phyloP scores from a whole-genome alignment of 805 yeast genomes.

The Aciculoconidium aculeatum region DNA sequence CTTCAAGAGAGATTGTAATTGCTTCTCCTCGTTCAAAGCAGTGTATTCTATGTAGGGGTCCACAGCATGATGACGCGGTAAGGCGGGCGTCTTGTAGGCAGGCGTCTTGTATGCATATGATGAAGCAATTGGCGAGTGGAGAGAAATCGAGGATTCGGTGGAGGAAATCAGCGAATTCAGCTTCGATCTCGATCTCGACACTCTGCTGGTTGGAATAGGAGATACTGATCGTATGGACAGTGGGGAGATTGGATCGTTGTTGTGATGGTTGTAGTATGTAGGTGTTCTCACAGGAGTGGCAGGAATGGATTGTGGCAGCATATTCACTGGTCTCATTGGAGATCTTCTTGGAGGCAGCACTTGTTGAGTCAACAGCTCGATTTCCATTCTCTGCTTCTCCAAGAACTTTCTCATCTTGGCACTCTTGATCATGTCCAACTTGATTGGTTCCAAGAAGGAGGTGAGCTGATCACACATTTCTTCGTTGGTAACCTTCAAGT shows the following conservation, averaged over 20 bases:
- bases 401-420: slow-evolving; percentile 29
- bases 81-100: slow-evolving; percentile 3
- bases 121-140: slow-evolving; percentile 7
- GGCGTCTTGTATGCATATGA: slow-evolving; percentile 5
- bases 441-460: slow-evolving; percentile 49
- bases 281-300: too few species aligned
- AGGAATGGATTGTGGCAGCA: too few species aligned
- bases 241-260: too few species aligned
- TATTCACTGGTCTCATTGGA: slow-evolving; percentile 2
- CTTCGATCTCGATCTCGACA: too few species aligned
- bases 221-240: too few species aligned
- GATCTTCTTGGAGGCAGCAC: slow-evolving; percentile 5
- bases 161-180: too few species aligned
- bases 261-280: too few species aligned
- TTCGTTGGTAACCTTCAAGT: slow-evolving; percentile 42
- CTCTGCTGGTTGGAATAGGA: too few species aligned
- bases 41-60: slow-evolving; percentile 32
- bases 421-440: slow-evolving; percentile 28
- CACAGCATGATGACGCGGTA: slow-evolving; percentile 11
- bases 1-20: slow-evolving; percentile 19
- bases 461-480: slow-evolving; percentile 39
- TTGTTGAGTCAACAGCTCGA: slow-evolving; percentile 6
- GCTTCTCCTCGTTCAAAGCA: slow-evolving; percentile 30
- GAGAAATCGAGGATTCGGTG: slow-evolving; percentile 6
- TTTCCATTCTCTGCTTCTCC: slow-evolving; percentile 19